A percentile compares a stretch with the other conserved stretches of the same genome.
phyloP scores from a whole-genome alignment of 495 filamentous ascomycete genomes.

The Podospora didyma region DNA sequence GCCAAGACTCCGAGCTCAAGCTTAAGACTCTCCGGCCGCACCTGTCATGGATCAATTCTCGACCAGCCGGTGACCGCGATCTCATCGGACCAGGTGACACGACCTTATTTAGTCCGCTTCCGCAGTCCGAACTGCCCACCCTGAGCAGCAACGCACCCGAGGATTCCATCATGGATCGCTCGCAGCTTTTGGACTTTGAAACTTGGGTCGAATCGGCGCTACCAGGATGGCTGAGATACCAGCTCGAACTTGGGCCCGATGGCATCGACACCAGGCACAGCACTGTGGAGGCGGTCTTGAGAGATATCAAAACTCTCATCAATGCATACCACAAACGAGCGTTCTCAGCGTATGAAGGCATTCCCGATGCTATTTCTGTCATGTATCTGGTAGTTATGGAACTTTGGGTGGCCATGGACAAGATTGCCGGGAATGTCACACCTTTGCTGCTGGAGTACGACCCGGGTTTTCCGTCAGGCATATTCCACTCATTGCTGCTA shows the following conservation, averaged over 20 bases:
- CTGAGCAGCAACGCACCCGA: neutral
- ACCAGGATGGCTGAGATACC: constrained; percentile 15
- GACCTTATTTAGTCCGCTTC: neutral
- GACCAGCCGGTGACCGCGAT: neutral
- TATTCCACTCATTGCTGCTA: constrained; percentile 49
- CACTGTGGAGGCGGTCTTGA: neutral
- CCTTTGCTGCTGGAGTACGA: constrained; percentile 49
- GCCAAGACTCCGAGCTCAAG: constrained; percentile 11
- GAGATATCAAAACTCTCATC: constrained; percentile 15
- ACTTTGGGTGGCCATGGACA: constrained; percentile 61
- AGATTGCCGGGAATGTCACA: constrained; percentile 35
- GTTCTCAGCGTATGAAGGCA: constrained; percentile 27
- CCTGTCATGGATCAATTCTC: constrained; percentile 7
- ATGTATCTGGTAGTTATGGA: constrained; percentile 61
- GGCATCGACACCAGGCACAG: neutral
- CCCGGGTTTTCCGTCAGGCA: constrained; percentile 37
- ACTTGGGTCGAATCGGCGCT: constrained; percentile 15
- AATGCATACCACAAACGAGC: constrained; percentile 22
- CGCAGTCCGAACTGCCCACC: neutral
- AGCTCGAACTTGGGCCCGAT: constrained; percentile 1
- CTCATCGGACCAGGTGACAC: constrained; percentile 9
- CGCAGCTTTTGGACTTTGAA: constrained; percentile 15
- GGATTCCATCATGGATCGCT: neutral
- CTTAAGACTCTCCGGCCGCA: neutral
- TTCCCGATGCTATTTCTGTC: constrained; percentile 51